Conservation (phyloP, 768 basidiomycete species). For the Rhodotorula toruloides region DNA sequence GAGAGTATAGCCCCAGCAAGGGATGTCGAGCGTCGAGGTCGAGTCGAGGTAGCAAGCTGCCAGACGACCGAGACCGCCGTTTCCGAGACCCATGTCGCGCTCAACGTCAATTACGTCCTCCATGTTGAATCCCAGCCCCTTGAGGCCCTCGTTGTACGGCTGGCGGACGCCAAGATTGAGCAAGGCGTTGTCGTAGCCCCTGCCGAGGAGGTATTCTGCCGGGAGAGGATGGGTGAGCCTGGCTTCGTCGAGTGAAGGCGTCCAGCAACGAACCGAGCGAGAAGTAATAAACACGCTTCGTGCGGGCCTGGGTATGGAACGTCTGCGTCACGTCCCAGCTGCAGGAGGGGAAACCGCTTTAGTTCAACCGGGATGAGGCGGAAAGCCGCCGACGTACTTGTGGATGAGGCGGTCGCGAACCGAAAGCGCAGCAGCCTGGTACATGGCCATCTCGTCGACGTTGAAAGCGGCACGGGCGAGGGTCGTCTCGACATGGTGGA, state of each 20-base stretch:
- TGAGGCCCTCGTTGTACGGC: slow-evolving; percentile 61
- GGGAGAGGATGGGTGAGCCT: slow-evolving; percentile 54
- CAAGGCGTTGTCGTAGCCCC: slow-evolving; percentile 46
- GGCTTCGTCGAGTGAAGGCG: slow-evolving; percentile 46
- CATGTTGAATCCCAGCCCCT: slow-evolving; percentile 68
- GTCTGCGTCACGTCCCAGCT: slow-evolving; percentile 35
- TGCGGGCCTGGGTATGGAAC: slow-evolving; percentile 46
- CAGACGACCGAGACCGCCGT: slow-evolving; percentile 89
- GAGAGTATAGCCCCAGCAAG: slow-evolving; percentile 82
- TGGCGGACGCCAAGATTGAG: slow-evolving; percentile 83
- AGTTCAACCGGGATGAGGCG: too few relatives aligned
- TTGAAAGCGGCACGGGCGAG: slow-evolving; percentile 88
- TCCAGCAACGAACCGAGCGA: slow-evolving; percentile 64
- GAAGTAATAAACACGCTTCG: slow-evolving; percentile 68
- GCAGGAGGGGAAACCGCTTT: not conserved
- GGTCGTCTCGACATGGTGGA: slow-evolving; percentile 53
- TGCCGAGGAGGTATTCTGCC: slow-evolving; percentile 26
- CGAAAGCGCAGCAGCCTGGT: slow-evolving; percentile 83
- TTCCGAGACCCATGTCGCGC: slow-evolving; percentile 82
- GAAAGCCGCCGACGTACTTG: slow-evolving; percentile 3
- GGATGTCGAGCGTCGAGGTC: slow-evolving; percentile 80
- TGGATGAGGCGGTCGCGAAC: slow-evolving; percentile 69
- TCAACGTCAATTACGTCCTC: slow-evolving; percentile 64
- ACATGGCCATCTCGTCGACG: slow-evolving; percentile 75
- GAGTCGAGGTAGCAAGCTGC: slow-evolving; percentile 94